phyloP scores from a whole-genome alignment of 306 rosid species.

The Coriaria nepalensis region DNA sequence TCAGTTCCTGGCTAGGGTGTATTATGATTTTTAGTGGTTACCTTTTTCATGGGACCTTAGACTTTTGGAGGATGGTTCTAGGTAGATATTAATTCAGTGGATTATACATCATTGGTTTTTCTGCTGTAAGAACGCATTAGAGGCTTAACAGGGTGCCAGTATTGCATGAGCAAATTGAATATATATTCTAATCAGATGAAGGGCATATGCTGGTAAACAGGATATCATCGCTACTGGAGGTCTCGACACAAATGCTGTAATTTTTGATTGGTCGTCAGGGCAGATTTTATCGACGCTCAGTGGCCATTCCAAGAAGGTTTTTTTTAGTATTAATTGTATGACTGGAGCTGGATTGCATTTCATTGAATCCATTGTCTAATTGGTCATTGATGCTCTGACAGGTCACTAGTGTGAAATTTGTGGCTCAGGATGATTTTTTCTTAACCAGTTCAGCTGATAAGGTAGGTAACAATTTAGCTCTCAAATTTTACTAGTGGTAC shows the following conservation, averaged over 20 bases:
- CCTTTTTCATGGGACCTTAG: too few relatives aligned
- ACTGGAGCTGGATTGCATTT: neutral
- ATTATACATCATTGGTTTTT: too few relatives aligned
- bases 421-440: conserved; percentile 52
- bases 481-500: too few relatives aligned
- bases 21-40: too few relatives aligned
- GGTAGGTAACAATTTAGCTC: conserved; percentile 22
- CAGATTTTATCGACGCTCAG: conserved; percentile 82
- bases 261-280: conserved; percentile 82
- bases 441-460: conserved; percentile 83
- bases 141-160: too few relatives aligned
- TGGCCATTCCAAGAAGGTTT: conserved; percentile 95
- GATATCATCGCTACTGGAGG: conserved; percentile 92
- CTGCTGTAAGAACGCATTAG: too few relatives aligned
- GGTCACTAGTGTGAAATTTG: conserved; percentile 89
- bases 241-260: conserved; percentile 79
- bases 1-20: too few relatives aligned
- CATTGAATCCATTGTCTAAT: conserved; percentile 16
- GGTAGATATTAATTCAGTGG: too few relatives aligned
- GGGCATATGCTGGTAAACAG: conserved; percentile 27
- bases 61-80: too few relatives aligned
- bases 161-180: neutral
- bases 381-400: conserved; percentile 17
- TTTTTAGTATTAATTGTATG: conserved; percentile 6
- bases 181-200: neutral